Evolutionary conservation across 345 rosid species (phyloP), one percentile per base, ranked within the genome.

Genomic region (Hypericum perforatum): DNA sequence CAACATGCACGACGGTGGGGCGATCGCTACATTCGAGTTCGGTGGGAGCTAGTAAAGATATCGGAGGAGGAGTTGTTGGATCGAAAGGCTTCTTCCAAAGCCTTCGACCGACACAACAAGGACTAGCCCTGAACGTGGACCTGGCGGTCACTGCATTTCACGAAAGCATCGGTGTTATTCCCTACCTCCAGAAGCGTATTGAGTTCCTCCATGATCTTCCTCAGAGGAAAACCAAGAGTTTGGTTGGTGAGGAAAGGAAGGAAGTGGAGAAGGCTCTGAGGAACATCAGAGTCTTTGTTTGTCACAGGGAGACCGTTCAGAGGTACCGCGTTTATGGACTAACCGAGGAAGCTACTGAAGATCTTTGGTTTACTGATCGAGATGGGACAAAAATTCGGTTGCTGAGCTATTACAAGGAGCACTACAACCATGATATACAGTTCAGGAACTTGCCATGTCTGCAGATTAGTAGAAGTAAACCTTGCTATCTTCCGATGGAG

Each of bases 401-500:
- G 59, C 52, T 87, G 66, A 80, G 49, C 67, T 91, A 91, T 82
- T 91, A 87, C 70, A 81, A 78, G 76, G 87, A 85, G 65, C 98
- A 91, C 44, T 91, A 87, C 48, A 64, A 76, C 44, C 79, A 87
- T 5, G 89, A 87, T 45, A 74, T 91, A 58, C 85, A 78, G 70
- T 87, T 64, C 61, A 72, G 88, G 71, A 76, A 81, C 71, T 70
- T 91, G 77, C 98, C 98, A 0, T 91, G 96, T 70, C 71, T 91
- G 61, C 98, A 87, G 76, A 78, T 81, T 16, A 85, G 96, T 73
- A 79, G 95, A 76, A 81, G 86, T 39, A 91, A 80, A 52, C 92
- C 96, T 12, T 91, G 96, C 70, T 91, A 91, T 74, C 89, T 91
- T 67, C 96, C 98, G 10, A 87, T 87, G 95, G 98, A 91, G 57